Percentiles rank a stretch among this genome's conserved stretches.
These are phyloP conservation scores for Blastobotrys serpentis DNA, from an alignment of 1,139 yeast species.

Conservation along the genomic window DNA sequence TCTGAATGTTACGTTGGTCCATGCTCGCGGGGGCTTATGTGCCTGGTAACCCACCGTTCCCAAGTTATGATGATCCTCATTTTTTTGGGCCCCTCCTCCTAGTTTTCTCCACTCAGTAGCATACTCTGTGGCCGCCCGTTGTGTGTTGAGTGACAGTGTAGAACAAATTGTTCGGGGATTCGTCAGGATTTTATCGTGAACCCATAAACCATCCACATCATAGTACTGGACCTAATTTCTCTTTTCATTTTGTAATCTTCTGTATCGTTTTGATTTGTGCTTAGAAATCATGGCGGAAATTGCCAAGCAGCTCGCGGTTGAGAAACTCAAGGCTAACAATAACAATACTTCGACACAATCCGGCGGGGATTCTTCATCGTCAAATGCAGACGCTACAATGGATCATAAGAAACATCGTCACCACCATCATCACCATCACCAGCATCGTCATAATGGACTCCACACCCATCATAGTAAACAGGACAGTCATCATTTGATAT, in stretches of 20 bases:
- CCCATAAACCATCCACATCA: too few species aligned
- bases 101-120: neutral
- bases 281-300: slow-evolving; percentile 16
- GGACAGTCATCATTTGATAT: slow-evolving; percentile 26
- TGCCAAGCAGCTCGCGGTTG: slow-evolving; percentile 18
- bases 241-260: neutral
- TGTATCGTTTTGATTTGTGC: neutral
- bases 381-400: neutral
- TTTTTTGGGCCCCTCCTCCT: neutral
- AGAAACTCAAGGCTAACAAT: slow-evolving; percentile 13
- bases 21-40: too few species aligned
- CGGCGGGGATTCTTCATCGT: neutral
- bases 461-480: slow-evolving; percentile 27
- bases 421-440: neutral
- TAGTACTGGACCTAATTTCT: too few species aligned
- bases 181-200: too few species aligned
- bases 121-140: too few species aligned
- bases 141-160: too few species aligned
- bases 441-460: slow-evolving; percentile 2
- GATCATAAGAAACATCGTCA: neutral
- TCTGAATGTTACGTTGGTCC: neutral
- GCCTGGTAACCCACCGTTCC: too few species aligned
- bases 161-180: too few species aligned
- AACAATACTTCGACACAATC: neutral
- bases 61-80: too few species aligned